Conservation (phyloP, 73 alveolate genomes). For the Paramecium pentaurelia region DNA sequence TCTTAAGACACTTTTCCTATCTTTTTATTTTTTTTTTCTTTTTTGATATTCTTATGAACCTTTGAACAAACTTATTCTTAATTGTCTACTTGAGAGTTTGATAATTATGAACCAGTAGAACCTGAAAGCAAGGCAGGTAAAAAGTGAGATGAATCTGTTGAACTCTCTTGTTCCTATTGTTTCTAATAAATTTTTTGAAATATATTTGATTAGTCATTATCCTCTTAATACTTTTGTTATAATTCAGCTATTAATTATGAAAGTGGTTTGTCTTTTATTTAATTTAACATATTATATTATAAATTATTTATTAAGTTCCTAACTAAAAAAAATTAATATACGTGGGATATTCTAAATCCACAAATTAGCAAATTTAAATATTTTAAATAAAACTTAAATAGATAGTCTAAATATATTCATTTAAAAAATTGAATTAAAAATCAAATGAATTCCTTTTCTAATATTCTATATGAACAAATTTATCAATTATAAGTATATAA, state of each 20-base stretch:
- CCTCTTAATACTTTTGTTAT: neutral
- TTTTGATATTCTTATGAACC: neutral
- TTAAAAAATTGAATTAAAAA: neutral
- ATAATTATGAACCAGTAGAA: neutral
- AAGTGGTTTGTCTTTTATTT: neutral
- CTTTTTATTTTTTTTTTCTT: neutral
- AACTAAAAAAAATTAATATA: neutral
- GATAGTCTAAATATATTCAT: neutral
- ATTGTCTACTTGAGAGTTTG: neutral
- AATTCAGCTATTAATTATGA: neutral
- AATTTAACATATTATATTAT: neutral
- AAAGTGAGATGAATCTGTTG: neutral
- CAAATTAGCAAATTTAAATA: neutral
- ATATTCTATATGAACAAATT: neutral
- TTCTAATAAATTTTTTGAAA: neutral
- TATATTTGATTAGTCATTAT: neutral
- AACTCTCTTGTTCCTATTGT: neutral
- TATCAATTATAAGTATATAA: no score
- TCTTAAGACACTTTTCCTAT: neutral
- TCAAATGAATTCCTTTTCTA: no score
- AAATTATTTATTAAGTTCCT: neutral
- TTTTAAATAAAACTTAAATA: neutral
- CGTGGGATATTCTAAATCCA: neutral
- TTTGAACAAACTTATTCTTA: neutral
- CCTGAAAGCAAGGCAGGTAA: neutral